phyloP scores from a whole-genome alignment of 768 basidiomycete genomes.

The Tremella mesenterica region DNA sequence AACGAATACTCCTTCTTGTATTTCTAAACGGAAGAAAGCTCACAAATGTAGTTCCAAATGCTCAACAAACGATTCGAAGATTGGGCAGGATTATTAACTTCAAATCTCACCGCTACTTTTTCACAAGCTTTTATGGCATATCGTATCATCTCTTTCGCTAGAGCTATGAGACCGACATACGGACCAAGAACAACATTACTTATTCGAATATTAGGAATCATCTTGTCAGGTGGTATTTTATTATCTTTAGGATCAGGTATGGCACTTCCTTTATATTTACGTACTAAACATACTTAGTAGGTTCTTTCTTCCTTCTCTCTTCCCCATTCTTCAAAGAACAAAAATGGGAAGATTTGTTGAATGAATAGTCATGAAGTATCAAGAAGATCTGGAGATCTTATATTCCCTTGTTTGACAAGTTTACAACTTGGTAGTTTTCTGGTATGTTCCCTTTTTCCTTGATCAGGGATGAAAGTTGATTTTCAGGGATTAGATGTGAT shows the following conservation, averaged over 20 bases:
- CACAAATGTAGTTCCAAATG: background rate
- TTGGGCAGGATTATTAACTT: background rate
- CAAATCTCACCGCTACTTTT: background rate
- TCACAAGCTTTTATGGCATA: constrained; percentile 4
- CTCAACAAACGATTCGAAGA: background rate
- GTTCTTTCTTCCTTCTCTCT: no score
- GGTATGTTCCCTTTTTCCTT: background rate
- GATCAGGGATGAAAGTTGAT: background rate
- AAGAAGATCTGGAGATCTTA: background rate
- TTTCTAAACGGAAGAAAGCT: background rate
- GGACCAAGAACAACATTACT: background rate
- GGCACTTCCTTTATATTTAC: background rate
- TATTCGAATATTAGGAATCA: background rate
- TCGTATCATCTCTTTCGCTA: constrained; percentile 2
- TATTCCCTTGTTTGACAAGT: background rate
- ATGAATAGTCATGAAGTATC: background rate
- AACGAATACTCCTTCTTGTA: background rate
- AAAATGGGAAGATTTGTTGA: background rate
- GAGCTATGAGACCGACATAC: constrained; percentile 3
- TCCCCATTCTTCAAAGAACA: background rate
- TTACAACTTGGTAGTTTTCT: background rate
- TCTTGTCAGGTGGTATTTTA: background rate
- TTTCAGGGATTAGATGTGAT: background rate
- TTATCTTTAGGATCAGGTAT: background rate
- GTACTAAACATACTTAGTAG: constrained; percentile 1